Evolutionary conservation across 2,329 filamentous ascomycete species (phyloP).

Genomic region (Ophiocordyceps camponoti-leonardi): DNA sequence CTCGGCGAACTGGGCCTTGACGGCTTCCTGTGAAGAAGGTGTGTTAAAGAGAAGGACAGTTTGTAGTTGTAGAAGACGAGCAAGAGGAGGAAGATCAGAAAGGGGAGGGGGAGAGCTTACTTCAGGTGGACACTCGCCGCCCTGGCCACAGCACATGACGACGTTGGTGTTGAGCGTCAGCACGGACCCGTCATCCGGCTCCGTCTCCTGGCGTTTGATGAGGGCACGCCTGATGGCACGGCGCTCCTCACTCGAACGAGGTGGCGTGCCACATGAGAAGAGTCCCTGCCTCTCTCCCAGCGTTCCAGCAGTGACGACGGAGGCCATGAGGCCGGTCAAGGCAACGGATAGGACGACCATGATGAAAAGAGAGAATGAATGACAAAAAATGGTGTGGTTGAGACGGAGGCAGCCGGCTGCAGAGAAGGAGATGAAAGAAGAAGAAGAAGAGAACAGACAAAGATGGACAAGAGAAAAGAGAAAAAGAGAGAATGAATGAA

Average conservation of each 20-base stretch:
- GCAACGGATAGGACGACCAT: neutral
- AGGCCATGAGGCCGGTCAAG: neutral
- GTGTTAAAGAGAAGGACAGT: neutral
- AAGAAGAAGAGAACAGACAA: neutral
- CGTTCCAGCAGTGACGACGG: neutral
- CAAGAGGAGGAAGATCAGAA: too few relatives aligned
- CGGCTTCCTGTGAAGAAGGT: neutral
- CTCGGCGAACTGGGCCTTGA: neutral
- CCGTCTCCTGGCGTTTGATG: neutral
- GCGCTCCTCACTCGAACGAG: neutral
- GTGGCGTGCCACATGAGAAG: neutral
- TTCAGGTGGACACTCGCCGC: neutral
- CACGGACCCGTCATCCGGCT: neutral
- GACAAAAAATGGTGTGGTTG: neutral
- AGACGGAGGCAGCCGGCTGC: neutral
- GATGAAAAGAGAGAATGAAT: neutral
- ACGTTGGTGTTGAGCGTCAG: neutral
- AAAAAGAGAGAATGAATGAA: neutral
- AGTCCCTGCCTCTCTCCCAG: neutral
- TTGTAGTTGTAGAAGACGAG: too few relatives aligned
- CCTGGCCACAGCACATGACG: neutral
- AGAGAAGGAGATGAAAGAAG: neutral
- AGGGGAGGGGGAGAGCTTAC: neutral
- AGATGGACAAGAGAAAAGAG: neutral
- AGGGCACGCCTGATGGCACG: neutral